Evolutionary conservation across 2,329 filamentous ascomycete genomes (phyloP).

Genomic region (Fusarium sp.): DNA sequence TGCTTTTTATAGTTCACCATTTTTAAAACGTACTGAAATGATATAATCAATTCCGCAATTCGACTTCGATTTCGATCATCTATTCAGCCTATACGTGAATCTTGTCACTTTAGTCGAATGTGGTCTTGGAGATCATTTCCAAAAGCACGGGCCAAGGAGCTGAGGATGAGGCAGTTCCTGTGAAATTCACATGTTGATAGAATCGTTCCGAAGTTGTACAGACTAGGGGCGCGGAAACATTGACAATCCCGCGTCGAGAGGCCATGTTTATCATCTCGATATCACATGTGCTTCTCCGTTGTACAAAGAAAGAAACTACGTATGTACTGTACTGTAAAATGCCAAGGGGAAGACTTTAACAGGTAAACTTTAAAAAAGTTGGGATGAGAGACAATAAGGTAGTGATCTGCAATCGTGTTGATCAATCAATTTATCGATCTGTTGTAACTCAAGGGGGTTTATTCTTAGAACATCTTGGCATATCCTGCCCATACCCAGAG

Average conservation of each 20-base stretch:
- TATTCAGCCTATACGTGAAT: background rate
- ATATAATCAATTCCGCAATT: background rate
- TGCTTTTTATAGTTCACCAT: background rate
- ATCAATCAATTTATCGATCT: slow-evolving; percentile 14
- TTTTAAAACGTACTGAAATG: background rate
- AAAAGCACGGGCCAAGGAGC: background rate
- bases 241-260: background rate
- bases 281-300: background rate
- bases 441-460: slow-evolving; percentile 8
- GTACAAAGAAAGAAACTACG: background rate
- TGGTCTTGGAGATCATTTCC: background rate
- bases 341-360: background rate
- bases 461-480: background rate
- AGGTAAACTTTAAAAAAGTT: slow-evolving; percentile 4
- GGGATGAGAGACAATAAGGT: background rate
- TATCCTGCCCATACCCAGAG: background rate
- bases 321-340: background rate
- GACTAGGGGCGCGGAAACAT: background rate
- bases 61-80: background rate
- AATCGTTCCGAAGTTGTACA: slow-evolving; percentile 4
- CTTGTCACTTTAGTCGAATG: background rate
- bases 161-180: background rate
- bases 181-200: background rate
- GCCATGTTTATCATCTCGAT: background rate
- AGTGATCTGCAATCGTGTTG: slow-evolving; percentile 18